Conservation (phyloP, 371 early-diverging fungal species). For the Mucor irregularis region DNA sequence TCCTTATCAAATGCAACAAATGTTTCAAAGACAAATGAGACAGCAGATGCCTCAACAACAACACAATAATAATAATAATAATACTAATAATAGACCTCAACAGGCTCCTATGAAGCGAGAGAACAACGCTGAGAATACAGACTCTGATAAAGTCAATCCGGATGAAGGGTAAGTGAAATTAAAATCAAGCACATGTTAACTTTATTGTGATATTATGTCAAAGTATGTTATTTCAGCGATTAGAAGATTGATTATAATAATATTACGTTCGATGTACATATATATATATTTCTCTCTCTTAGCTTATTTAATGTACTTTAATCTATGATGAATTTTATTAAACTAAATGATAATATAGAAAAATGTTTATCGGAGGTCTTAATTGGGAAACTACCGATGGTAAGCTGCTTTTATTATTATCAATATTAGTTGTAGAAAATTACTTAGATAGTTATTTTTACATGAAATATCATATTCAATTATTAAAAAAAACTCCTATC, state of each 20-base stretch:
- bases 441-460: not conserved
- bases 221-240: too few relatives aligned
- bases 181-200: not conserved
- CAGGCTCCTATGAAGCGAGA: not conserved
- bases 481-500: slow-evolving; percentile 4
- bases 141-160: slow-evolving; percentile 34
- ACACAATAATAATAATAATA: too few relatives aligned
- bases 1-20: slow-evolving; percentile 42
- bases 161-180: slow-evolving; percentile 58
- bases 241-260: too few relatives aligned
- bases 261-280: too few relatives aligned
- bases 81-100: slow-evolving; percentile 15
- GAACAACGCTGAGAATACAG: not conserved
- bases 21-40: slow-evolving; percentile 35
- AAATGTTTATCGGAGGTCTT: slow-evolving; percentile 92
- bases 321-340: too few relatives aligned
- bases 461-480: not conserved
- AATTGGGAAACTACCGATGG: slow-evolving; percentile 92
- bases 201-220: not conserved
- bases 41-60: slow-evolving; percentile 12
- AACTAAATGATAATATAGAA: slow-evolving; percentile 54
- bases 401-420: slow-evolving; percentile 53
- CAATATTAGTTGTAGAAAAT: not conserved
- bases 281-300: too few relatives aligned
- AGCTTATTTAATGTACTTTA: too few relatives aligned